These are phyloP conservation scores for Mortierella sp. DNA, from an alignment of 371 early-diverging fungal species.

Conservation along the genomic window DNA sequence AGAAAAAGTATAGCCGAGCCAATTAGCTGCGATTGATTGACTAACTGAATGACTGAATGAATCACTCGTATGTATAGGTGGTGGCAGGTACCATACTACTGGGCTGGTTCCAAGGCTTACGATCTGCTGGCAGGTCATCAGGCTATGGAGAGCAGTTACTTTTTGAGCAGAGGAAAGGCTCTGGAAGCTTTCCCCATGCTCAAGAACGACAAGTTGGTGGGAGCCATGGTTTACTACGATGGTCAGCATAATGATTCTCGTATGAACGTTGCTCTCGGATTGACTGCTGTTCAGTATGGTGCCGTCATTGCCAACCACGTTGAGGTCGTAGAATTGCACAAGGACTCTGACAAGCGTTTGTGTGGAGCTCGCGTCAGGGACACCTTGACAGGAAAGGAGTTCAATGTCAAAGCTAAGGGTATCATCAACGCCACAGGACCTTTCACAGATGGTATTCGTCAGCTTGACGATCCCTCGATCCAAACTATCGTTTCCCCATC, in stretches of 20 bases:
- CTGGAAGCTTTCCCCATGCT: conserved; percentile 97
- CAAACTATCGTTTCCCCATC: conserved; percentile 94
- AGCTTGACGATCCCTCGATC: conserved; percentile 85
- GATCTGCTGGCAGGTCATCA: conserved; percentile 95
- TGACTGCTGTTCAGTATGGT: conserved; percentile 96
- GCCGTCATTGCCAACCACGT: conserved; percentile 97
- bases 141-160: conserved; percentile 90
- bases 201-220: conserved; percentile 89
- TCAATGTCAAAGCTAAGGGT: conserved; percentile 92
- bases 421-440: conserved; percentile 96
- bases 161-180: conserved; percentile 87
- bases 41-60: not conserved
- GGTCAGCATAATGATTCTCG: conserved; percentile 99
- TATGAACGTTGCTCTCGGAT: conserved; percentile 96
- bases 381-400: conserved; percentile 89
- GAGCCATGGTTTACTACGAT: conserved; percentile 98
- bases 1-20: too few species aligned
- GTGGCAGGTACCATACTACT: conserved; percentile 98
- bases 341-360: conserved; percentile 77
- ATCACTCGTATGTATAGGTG: conserved; percentile 62
- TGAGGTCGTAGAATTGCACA: conserved; percentile 88
- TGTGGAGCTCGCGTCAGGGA: conserved; percentile 91
- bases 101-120: conserved; percentile 96
- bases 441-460: conserved; percentile 84
- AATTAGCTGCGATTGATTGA: too few species aligned